Base-by-base conservation (phyloP, 306 rosid species). In the Alnus rubra region DNA sequence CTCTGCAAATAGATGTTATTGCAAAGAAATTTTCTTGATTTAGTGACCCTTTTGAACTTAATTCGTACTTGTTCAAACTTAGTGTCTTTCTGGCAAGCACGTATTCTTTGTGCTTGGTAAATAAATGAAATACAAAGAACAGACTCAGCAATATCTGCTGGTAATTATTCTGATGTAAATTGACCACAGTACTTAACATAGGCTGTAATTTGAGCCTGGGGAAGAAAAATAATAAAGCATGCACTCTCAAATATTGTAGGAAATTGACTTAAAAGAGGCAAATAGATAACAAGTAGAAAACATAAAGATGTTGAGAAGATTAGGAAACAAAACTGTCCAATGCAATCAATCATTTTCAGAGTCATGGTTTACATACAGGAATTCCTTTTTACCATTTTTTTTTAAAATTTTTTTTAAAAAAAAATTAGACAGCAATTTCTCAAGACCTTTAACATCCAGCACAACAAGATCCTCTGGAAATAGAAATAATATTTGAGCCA, bases 111-210 rank as follows among this genome's bases (percentile, higher is more conserved):
- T 42, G 6, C 45, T 42, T 42, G 45, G 45, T 42, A 42, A 42
- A 42, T 42, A 42, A 42, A 42, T 42, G 45, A 42, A 56, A 78
- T 31, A 65, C 65, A 81, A 48, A 53, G 48, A 54, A 44, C 87
- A 58, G 83, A 94, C 97, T 94, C 97, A 8, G 97, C 88, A 76
- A 94, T 85, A 73, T 94, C 97, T 73, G 88, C 95, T 7, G 97
- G 88, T 82, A 94, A 94, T 50, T 90, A 97, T 60, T 92, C 98
- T 10, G 97, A 94, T 76, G 97, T 92, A 86, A 91, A 94, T 84
- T 92, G 97, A 72, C 86, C 92, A 87, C 91, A 89, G 90, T 87
- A 91, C 77, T 94, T 97, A 83, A 91, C 97, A 80, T 92, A 94
- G 44, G 97, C 97, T 62, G 94, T 86, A 84, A 91, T 87, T 89